Conservation (phyloP, 2,329 filamentous ascomycete genomes). For the Fusarium virguliforme region DNA sequence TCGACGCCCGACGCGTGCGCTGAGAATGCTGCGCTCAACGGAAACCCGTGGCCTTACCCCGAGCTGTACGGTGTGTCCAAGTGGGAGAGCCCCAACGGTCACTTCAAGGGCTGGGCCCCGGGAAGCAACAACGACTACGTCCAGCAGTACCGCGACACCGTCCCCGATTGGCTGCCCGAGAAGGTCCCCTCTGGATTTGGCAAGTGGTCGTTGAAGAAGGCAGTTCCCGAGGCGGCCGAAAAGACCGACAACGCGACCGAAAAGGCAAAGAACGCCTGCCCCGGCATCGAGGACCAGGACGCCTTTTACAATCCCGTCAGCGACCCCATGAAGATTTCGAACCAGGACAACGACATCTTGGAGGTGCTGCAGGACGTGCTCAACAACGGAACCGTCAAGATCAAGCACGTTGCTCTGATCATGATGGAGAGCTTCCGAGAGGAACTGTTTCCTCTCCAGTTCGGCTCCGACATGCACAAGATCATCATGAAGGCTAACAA, state of each 20-base stretch:
- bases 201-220: slow-evolving; percentile 48
- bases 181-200: slow-evolving; percentile 49
- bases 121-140: slow-evolving; percentile 46
- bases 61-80: slow-evolving; percentile 46
- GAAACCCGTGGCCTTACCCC: slow-evolving; percentile 53
- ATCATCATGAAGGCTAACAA: slow-evolving; percentile 54
- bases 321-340: slow-evolving; percentile 62
- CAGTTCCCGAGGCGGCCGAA: slow-evolving; percentile 10
- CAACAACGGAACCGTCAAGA: slow-evolving; percentile 53
- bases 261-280: slow-evolving; percentile 21
- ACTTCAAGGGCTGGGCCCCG: slow-evolving; percentile 56
- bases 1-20: slow-evolving; percentile 45
- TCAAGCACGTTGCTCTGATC: slow-evolving; percentile 63
- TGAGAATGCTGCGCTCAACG: slow-evolving; percentile 34
- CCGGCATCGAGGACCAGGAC: slow-evolving; percentile 39
- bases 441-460: slow-evolving; percentile 64
- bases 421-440: slow-evolving; percentile 64
- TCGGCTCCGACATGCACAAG: slow-evolving; percentile 58
- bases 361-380: slow-evolving; percentile 49
- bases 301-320: slow-evolving; percentile 56
- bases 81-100: slow-evolving; percentile 49
- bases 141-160: slow-evolving; percentile 45
- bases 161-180: slow-evolving; percentile 52
- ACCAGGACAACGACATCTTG: slow-evolving; percentile 56
- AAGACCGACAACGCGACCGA: slow-evolving; percentile 6